These are phyloP conservation scores for Backusella liffmaniae DNA, from an alignment of 192 early-diverging fungal species.

Conservation along the genomic window DNA sequence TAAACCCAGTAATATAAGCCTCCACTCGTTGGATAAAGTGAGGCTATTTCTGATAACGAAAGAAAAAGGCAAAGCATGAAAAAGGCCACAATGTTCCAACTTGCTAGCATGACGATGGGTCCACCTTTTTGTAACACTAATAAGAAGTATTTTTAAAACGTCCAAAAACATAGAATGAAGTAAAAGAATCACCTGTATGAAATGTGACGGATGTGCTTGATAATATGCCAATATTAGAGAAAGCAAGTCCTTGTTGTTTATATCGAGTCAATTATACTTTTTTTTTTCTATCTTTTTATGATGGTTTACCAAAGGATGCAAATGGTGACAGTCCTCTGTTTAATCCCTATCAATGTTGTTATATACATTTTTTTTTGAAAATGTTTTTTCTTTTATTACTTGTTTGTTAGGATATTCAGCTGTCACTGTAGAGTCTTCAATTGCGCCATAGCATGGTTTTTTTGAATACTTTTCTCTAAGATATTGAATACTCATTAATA, in stretches of 20 bases:
- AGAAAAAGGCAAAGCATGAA: conserved; percentile 36
- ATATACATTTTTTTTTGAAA: neutral
- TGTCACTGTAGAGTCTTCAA: neutral
- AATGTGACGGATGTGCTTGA: conserved; percentile 30
- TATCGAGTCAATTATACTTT: neutral
- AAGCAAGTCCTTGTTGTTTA: conserved; percentile 22
- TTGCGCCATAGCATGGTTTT: neutral
- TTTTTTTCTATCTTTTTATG: neutral
- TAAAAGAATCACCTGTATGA: conserved; percentile 17
- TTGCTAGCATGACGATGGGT: conserved; percentile 27
- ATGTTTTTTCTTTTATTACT: neutral
- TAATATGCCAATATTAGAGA: conserved; percentile 35
- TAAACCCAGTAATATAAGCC: conserved; percentile 32
- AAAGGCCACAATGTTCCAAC: conserved; percentile 32
- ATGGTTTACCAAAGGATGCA: conserved; percentile 20
- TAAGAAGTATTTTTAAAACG: neutral
- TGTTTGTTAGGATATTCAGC: neutral
- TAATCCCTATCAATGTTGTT: neutral
- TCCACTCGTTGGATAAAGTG: conserved; percentile 31
- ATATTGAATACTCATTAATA: neutral
- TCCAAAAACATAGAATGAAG: neutral
- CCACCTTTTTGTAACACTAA: conserved; percentile 30
- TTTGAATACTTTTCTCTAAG: neutral
- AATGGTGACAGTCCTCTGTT: conserved; percentile 19
- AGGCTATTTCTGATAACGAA: conserved; percentile 32